phyloP scores from a whole-genome alignment of 2,329 filamentous ascomycete genomes.

The Arthroderma sp. region DNA sequence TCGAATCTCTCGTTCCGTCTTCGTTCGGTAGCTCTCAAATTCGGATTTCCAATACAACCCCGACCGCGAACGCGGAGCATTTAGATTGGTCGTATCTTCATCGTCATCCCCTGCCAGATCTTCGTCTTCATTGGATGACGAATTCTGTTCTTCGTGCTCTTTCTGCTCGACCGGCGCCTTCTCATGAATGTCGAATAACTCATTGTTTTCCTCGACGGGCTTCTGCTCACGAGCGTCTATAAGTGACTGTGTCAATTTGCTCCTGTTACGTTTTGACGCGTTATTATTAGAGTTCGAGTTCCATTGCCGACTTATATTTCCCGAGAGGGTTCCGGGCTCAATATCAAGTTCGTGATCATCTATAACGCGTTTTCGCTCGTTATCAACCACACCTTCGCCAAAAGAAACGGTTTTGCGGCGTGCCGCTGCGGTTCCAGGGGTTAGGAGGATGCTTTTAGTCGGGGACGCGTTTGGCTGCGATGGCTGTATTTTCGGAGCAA shows the following conservation, averaged over 20 bases:
- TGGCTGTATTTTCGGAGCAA: conserved; percentile 7
- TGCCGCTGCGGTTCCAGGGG: conserved; percentile 44
- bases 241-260: conserved; percentile 29
- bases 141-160: conserved; percentile 8
- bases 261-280: conserved; percentile 16
- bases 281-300: conserved; percentile 2
- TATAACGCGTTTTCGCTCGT: conserved; percentile 38
- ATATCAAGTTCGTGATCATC: conserved; percentile 31
- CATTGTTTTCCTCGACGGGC: conserved; percentile 9
- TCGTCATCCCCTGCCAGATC: conserved; percentile 1
- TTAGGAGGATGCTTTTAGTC: conserved; percentile 52
- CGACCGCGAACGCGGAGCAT: conserved; percentile 43
- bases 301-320: conserved; percentile 30
- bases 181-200: conserved; percentile 17
- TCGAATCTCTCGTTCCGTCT: conserved; percentile 47
- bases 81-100: conserved; percentile 41
- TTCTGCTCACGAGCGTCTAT: conserved; percentile 25
- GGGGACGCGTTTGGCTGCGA: conserved; percentile 33
- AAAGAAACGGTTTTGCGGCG: conserved; percentile 50
- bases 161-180: conserved; percentile 2
- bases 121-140: neutral
- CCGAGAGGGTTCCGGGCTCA: conserved; percentile 29
- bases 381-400: conserved; percentile 43
- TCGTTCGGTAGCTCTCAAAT: conserved; percentile 45
- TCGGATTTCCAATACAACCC: conserved; percentile 51